These are phyloP conservation scores for Russula vinacea DNA, from an alignment of 768 basidiomycete genomes.

Conservation along the genomic window DNA sequence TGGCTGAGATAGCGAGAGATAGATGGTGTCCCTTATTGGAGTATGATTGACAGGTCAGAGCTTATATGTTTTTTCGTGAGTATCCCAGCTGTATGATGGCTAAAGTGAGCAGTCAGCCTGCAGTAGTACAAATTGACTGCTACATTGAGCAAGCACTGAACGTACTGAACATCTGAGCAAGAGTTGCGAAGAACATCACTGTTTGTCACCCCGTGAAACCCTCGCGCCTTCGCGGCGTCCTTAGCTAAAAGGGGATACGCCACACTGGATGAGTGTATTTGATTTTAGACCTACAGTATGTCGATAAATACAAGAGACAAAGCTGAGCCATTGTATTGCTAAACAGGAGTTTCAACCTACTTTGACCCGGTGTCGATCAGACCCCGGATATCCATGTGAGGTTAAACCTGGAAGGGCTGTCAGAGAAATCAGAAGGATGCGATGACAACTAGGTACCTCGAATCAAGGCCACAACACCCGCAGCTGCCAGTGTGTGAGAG, in stretches of 20 bases:
- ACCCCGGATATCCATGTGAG: neutral
- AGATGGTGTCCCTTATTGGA: neutral
- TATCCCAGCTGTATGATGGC: too few species aligned
- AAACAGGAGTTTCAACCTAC: conserved; percentile 15
- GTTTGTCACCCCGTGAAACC: neutral
- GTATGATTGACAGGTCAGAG: neutral
- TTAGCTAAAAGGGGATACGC: conserved; percentile 9
- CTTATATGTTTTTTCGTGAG: neutral
- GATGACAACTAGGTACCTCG: neutral
- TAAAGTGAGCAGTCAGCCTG: neutral
- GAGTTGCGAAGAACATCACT: neutral
- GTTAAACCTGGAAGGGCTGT: conserved; percentile 1
- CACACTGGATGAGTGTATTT: neutral
- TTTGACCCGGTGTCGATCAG: neutral
- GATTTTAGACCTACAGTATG: neutral
- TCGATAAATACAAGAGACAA: neutral
- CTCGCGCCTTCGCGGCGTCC: neutral
- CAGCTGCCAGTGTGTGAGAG: neutral
- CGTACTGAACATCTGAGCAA: neutral
- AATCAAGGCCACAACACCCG: neutral
- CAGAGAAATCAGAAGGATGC: conserved; percentile 1
- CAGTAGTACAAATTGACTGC: neutral
- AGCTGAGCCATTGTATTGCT: neutral
- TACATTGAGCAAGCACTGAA: neutral
- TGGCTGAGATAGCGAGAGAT: neutral